Conservation (phyloP, 2,329 filamentous ascomycete genomes). For the Alternaria ventricosa region DNA sequence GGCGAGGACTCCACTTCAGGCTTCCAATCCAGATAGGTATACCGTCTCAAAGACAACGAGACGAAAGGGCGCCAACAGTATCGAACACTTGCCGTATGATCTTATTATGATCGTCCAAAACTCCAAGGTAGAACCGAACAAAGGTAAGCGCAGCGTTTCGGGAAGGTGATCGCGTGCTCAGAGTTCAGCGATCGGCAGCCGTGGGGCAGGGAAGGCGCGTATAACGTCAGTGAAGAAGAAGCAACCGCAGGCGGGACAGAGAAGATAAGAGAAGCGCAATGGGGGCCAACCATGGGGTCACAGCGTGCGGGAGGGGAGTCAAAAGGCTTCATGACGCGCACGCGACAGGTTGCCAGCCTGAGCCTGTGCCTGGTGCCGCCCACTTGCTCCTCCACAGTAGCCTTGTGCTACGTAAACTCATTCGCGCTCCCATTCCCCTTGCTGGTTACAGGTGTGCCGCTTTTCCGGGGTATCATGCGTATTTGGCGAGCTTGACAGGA, state of each 20-base stretch:
- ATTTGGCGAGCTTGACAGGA: slow-evolving; percentile 2
- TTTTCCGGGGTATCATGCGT: background rate
- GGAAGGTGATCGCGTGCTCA: slow-evolving; percentile 16
- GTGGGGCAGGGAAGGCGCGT: slow-evolving; percentile 3
- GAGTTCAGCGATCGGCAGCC: background rate
- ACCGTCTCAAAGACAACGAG: background rate
- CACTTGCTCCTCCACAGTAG: background rate
- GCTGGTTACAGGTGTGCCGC: background rate
- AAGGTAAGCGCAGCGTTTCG: background rate
- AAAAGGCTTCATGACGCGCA: slow-evolving; percentile 7
- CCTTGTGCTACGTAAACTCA: background rate
- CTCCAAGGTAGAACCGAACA: background rate
- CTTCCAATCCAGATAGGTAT: background rate
- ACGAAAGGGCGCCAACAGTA: background rate
- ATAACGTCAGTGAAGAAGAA: background rate
- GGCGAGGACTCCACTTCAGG: background rate
- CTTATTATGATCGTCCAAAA: background rate
- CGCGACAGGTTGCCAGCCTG: background rate
- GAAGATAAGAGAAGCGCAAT: background rate
- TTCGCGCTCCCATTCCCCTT: background rate
- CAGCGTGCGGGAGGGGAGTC: background rate
- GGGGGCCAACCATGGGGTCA: background rate
- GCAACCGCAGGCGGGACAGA: background rate
- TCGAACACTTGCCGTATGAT: background rate
- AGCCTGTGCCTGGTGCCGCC: slow-evolving; percentile 1